phyloP scores from a whole-genome alignment of 495 filamentous ascomycete genomes.

The Parathielavia hyrcaniae region DNA sequence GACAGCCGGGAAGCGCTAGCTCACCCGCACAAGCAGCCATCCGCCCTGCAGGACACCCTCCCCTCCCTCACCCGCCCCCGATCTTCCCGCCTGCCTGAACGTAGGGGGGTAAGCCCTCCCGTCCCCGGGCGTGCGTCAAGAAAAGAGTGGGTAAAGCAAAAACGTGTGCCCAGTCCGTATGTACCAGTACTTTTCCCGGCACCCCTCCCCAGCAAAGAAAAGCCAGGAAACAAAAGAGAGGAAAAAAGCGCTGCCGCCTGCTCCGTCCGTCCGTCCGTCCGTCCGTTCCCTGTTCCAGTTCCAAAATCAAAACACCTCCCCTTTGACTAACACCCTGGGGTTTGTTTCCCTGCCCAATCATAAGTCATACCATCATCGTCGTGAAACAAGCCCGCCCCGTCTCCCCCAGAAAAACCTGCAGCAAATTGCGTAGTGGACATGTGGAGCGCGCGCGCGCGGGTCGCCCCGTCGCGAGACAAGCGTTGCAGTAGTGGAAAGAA shows the following conservation, averaged over 20 bases:
- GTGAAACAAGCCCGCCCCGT: constrained; percentile 30
- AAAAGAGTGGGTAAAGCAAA: neutral
- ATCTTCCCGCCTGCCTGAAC: neutral
- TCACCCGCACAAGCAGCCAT: constrained; percentile 13
- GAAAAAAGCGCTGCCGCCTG: constrained; percentile 23
- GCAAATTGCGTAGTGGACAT: neutral
- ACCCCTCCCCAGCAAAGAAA: neutral
- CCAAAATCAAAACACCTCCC: neutral
- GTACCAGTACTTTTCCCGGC: constrained; percentile 10
- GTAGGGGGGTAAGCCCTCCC: neutral
- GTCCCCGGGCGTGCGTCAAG: constrained; percentile 2
- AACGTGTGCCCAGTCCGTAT: neutral
- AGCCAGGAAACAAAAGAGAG: neutral
- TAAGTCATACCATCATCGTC: constrained; percentile 34
- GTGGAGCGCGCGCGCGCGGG: neutral
- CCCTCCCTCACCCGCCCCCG: neutral
- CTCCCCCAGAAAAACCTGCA: constrained; percentile 11
- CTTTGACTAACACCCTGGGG: too few relatives aligned
- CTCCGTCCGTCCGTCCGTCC: constrained; percentile 13
- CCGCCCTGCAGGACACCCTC: neutral
- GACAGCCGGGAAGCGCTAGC: constrained; percentile 18
- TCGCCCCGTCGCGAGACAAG: constrained; percentile 12
- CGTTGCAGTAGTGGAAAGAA: constrained; percentile 9
- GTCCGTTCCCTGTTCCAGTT: too few relatives aligned
- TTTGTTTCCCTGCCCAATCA: constrained; percentile 37